phyloP scores from a whole-genome alignment of 208 protist species.

The Phytomonas francai region DNA sequence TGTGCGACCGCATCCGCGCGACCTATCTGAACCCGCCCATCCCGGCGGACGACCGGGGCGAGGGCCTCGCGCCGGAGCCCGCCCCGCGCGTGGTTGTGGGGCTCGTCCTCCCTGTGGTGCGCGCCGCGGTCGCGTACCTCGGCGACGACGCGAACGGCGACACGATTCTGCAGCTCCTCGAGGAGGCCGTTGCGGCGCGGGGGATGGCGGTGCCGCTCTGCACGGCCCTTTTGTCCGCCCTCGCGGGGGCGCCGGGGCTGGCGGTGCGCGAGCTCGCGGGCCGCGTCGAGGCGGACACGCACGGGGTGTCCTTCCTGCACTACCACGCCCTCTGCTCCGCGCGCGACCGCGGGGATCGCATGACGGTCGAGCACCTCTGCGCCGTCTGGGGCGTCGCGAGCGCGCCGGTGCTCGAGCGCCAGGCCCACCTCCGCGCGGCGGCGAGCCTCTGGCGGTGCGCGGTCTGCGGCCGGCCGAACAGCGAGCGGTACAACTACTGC shows the following conservation, averaged over 20 bases:
- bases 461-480: conserved; percentile 72
- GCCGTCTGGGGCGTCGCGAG: background rate
- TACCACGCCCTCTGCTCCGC: conserved; percentile 46
- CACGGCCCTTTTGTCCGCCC: conserved; percentile 24
- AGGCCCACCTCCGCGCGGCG: conserved; percentile 11
- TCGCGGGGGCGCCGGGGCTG: conserved; percentile 22
- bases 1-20: conserved; percentile 54
- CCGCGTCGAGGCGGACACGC: background rate
- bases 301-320: conserved; percentile 1
- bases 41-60: background rate
- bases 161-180: conserved; percentile 59
- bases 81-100: background rate
- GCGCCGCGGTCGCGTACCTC: conserved; percentile 36
- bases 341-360: conserved; percentile 32
- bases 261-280: conserved; percentile 15
- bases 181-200: conserved; percentile 38
- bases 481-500: conserved; percentile 87
- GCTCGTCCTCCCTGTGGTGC: conserved; percentile 36
- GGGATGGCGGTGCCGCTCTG: conserved; percentile 35
- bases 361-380: conserved; percentile 21
- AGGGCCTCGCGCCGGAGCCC: too few relatives aligned
- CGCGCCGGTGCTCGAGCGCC: background rate
- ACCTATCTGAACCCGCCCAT: conserved; percentile 8
- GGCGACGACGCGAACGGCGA: conserved; percentile 85
- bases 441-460: conserved; percentile 77